Conservation (phyloP, 75 land plant species). For the Ceratopteris richardii region DNA sequence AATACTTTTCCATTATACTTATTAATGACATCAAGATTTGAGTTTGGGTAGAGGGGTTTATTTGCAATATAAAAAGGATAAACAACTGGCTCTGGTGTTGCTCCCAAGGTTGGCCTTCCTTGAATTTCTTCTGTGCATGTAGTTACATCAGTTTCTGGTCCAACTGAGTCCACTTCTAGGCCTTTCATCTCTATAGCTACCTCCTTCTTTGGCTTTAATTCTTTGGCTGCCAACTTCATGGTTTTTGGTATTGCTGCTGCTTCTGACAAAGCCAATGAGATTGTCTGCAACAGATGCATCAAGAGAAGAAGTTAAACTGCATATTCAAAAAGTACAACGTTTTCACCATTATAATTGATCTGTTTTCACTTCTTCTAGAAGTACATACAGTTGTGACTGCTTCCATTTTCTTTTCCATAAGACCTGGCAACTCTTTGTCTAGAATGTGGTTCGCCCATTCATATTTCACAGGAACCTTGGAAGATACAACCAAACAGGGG, state of each 20-base stretch:
- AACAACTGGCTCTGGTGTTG: background rate
- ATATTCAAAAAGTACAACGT: too few species aligned
- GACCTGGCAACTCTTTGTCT: constrained; percentile 16
- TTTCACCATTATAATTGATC: too few species aligned
- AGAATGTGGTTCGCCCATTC: constrained; percentile 20
- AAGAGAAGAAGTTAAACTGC: background rate
- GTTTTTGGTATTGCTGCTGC: constrained; percentile 3
- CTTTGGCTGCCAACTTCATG: background rate
- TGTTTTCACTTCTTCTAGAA: too few species aligned
- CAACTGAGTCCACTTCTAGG: background rate
- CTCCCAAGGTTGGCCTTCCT: background rate
- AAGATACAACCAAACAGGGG: too few species aligned
- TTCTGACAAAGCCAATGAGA: background rate
- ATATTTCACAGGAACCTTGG: constrained; percentile 19
- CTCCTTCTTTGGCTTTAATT: background rate
- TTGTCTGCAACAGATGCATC: constrained; percentile 1
- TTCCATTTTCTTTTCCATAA: constrained; percentile 2
- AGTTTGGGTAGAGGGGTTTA: constrained; percentile 6
- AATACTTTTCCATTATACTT: constrained; percentile 25
- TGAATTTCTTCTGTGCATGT: background rate
- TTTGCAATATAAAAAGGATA: constrained; percentile 15
- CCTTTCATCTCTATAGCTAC: background rate
- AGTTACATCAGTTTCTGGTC: background rate
- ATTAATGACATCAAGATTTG: constrained; percentile 21
- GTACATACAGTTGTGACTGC: constrained; percentile 1